Evolutionary conservation across 2,329 filamentous ascomycete genomes (phyloP), one percentile per base, ranked within the genome.

Genomic region (Colletotrichum sp.): DNA sequence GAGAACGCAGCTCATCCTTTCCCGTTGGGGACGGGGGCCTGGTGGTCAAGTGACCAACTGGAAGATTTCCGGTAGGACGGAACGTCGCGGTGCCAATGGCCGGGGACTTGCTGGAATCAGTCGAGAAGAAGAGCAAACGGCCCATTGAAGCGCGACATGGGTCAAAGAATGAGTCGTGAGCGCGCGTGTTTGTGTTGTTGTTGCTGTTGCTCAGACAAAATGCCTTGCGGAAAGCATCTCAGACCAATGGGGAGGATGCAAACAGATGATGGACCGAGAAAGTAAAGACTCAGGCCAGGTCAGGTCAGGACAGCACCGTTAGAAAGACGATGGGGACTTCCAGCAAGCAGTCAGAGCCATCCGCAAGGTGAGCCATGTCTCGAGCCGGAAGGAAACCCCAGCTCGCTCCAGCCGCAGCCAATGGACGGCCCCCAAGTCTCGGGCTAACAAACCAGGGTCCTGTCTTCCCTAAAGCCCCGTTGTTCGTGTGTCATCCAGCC

Each of bases 11-110:
- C 60, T 48, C 66, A 76, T 76, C 74, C 60, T 67, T 75, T 67
- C 71, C 61, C 13, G 26, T 61, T 71, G 66, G 60, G 52, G 74
- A 32, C 48, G 70, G 10, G 34, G 57, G 64, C 48, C n/a, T 21
- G 59, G 66, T 26, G 71, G 74, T 76, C 74, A 70, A 74, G 74
- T 76, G 74, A 75, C 61, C 66, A 74, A 32, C 72, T 67, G 71
- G 74, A 67, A 59, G 61, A 24, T 74, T 74, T 67, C 71, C 71
- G 74, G 71, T 71, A 76, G 71, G 71, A 57, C 72, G 60, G 66
- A 26, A 59, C 16, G 43, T 34, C 36, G 70, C 73, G 59, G 67
- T 65, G 67, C 67, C 28, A 68, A 65, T 65, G 65, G 32, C 63
- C 16, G 30, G 55, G 59, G 32, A 32, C 28, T 52, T 24, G 36